A percentile compares a stretch with the other conserved stretches of the same genome.
These are phyloP conservation scores for Ganoderma lingzhi DNA, from an alignment of 1,284 basidiomycete genomes.

Conservation along the genomic window DNA sequence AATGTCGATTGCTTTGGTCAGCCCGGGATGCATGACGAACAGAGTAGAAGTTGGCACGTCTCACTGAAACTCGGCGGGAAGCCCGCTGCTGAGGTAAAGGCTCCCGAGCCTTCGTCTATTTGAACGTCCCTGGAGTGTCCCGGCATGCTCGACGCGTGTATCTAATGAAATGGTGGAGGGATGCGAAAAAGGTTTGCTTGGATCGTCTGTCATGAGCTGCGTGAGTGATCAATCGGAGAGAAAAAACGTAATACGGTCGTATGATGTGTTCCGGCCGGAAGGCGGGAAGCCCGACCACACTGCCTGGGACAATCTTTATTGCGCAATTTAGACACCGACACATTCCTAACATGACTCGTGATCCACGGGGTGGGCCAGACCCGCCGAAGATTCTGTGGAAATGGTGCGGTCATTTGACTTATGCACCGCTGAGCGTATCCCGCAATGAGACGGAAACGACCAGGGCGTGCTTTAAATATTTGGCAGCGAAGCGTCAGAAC, in stretches of 20 bases:
- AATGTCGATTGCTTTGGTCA: not conserved
- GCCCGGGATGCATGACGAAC: not conserved
- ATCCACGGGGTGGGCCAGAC: not conserved
- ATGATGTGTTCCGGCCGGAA: constrained; percentile 2
- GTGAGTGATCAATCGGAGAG: not conserved
- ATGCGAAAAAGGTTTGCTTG: not conserved
- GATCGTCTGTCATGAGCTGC: not conserved
- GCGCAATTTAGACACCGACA: not conserved
- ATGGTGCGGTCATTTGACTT: not conserved
- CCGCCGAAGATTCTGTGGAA: not conserved
- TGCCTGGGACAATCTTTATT: not conserved
- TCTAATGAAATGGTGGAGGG: not conserved
- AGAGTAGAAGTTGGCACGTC: not conserved
- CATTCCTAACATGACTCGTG: not conserved
- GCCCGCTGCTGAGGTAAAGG: not conserved
- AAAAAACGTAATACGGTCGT: not conserved
- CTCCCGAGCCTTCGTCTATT: not conserved
- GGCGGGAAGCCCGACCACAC: not conserved
- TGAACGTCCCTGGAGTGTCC: not conserved
- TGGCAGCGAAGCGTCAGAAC: not conserved
- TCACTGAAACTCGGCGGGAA: not conserved
- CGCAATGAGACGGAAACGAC: not conserved
- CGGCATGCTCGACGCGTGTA: not conserved
- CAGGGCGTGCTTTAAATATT: not conserved
- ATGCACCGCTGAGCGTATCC: not conserved